Conservation (phyloP, 495 filamentous ascomycete genomes). For the Xeromyces bisporus region DNA sequence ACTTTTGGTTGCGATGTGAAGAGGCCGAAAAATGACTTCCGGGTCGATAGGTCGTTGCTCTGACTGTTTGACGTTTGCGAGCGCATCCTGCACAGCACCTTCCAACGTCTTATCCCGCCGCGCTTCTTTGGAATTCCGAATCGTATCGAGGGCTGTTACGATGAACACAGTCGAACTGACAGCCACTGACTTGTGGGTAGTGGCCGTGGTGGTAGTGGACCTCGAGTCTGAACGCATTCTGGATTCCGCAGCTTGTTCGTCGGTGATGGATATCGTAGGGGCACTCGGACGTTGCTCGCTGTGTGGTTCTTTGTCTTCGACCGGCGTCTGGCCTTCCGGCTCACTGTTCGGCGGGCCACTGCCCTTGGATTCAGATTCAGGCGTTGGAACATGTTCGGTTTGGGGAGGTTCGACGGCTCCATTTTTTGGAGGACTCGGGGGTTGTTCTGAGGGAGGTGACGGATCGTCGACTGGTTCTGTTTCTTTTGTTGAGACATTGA, state of each 20-base stretch:
- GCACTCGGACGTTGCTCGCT: constrained; percentile 2
- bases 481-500: constrained; percentile 4
- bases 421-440: constrained; percentile 8
- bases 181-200: constrained; percentile 35
- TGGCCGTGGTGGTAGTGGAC: constrained; percentile 37
- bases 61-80: constrained; percentile 63
- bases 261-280: constrained; percentile 5
- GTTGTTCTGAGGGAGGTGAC: constrained; percentile 6
- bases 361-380: constrained; percentile 5
- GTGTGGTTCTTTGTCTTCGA: constrained; percentile 3
- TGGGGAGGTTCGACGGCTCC: constrained; percentile 8
- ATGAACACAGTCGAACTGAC: constrained; percentile 93
- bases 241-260: constrained; percentile 16
- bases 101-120: constrained; percentile 61
- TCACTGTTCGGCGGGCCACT: constrained; percentile 1
- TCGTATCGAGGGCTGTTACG: constrained; percentile 76
- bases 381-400: constrained; percentile 6
- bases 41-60: constrained; percentile 58
- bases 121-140: constrained; percentile 77
- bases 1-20: constrained; percentile 74
- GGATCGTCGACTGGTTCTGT: constrained; percentile 6
- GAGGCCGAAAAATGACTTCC: constrained; percentile 76
- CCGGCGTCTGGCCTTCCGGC: constrained; percentile 2
- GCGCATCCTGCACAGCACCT: constrained; percentile 62
- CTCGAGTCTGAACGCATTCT: constrained; percentile 40